Base-by-base conservation (phyloP, 1,284 basidiomycete species). In the Phellopilus nigrolimitatus region DNA sequence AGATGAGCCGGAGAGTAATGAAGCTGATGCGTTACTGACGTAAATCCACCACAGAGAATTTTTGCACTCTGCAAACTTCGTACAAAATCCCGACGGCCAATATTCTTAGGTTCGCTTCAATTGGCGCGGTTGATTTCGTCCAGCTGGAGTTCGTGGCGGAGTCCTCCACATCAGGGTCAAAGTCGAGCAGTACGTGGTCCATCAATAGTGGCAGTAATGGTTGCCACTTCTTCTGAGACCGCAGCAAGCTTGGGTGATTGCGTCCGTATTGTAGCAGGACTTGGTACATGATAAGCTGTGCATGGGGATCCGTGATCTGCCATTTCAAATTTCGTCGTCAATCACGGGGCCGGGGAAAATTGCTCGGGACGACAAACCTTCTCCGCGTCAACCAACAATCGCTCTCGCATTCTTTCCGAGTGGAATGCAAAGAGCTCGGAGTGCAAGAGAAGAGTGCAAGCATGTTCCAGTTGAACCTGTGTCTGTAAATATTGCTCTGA, bases 1-100 rank as follows among this genome's bases (percentile, higher is more conserved):
- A 7, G 13, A 19, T 17, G n/a, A 15, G 42, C 4, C 27, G 22
- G 21, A 8, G 17, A 25, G 22, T 49, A 13, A 22, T 15, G 15
- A 21, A 8, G 9, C 44, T 21, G 38, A 13, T 52, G 57, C 55
- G 36, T 45, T 25, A 73, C 87, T 56, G 59, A 91, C 88, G 75
- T 34, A 91, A 72, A 69, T 95, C 92, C 37, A 77, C 72, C 24
- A 79, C 63, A 7, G 82, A 80, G 50, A 95, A 68, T 60, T 88
- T 91, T 65, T 95, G 91, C 46, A 95, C 87, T 40, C 91, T 76
- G 65, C 90, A 94, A 6, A 95, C 85, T 67, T 97, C 92, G 62
- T 95, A 97, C 54, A 97, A 73, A 34, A 97, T 68, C 54, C 75
- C 75, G 3, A 92, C 79, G 13, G 86, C 79, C 25, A 93, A 72